A percentile compares a stretch with the other conserved stretches of the same genome.
These are phyloP conservation scores for Trypanosoma avium DNA, from an alignment of 208 protist genomes.

Conservation along the genomic window DNA sequence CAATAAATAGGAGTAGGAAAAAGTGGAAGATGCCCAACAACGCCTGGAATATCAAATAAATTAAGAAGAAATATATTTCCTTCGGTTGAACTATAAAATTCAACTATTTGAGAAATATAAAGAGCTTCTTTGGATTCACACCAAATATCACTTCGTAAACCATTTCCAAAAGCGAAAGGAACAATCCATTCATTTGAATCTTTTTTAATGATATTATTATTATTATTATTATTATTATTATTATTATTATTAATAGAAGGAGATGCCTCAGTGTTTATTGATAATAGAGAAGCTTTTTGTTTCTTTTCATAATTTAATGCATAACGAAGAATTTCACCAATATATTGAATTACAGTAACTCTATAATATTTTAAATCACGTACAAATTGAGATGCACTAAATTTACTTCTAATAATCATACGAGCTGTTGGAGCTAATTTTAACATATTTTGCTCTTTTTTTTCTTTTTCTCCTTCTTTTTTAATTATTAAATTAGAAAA, in stretches of 20 bases:
- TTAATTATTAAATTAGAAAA: slow-evolving; percentile 7
- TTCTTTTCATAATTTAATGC: slow-evolving; percentile 44
- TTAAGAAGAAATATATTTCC: slow-evolving; percentile 72
- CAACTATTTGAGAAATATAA: slow-evolving; percentile 50
- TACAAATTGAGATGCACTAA: slow-evolving; percentile 63
- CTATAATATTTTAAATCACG: slow-evolving; percentile 63
- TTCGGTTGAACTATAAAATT: slow-evolving; percentile 92
- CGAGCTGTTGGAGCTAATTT: slow-evolving; percentile 33
- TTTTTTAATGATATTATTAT: background rate
- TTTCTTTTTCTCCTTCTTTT: background rate
- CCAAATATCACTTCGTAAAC: slow-evolving; percentile 89
- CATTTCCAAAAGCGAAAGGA: slow-evolving; percentile 87
- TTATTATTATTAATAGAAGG: background rate
- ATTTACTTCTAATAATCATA: slow-evolving; percentile 74
- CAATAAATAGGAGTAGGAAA: slow-evolving; percentile 33
- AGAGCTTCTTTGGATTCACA: slow-evolving; percentile 46
- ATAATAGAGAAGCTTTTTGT: background rate
- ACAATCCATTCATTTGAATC: slow-evolving; percentile 40
- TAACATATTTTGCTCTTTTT: slow-evolving; percentile 14
- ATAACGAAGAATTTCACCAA: slow-evolving; percentile 91
- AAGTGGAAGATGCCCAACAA: slow-evolving; percentile 60
- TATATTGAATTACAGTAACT: slow-evolving; percentile 87
- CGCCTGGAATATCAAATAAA: slow-evolving; percentile 46
- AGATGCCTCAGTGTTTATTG: background rate
- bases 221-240: background rate